These are phyloP conservation scores for Pneumocystis carinii DNA, from an alignment of 1,139 yeast genomes.

Conservation along the genomic window DNA sequence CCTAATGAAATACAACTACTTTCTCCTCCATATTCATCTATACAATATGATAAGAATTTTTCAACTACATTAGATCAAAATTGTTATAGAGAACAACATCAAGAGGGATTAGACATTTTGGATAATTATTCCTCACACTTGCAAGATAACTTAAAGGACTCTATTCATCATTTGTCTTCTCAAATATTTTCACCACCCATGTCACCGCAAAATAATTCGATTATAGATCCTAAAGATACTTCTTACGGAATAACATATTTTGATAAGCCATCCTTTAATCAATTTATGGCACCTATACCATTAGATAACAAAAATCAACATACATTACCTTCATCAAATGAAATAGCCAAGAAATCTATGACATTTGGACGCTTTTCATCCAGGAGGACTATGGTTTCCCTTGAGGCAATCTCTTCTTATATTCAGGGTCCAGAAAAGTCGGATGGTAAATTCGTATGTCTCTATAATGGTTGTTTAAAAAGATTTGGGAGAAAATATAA, in stretches of 20 bases:
- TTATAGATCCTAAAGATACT: neutral
- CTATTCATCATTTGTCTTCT: neutral
- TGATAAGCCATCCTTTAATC: neutral
- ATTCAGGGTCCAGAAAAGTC: conserved; percentile 53
- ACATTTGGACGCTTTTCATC: conserved; percentile 3
- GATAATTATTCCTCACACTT: neutral
- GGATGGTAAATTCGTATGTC: conserved; percentile 50
- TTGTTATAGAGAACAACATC: neutral
- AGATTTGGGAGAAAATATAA: conserved; percentile 78
- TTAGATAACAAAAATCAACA: neutral
- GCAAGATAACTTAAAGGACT: neutral
- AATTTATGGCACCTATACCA: neutral
- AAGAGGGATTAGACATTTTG: neutral
- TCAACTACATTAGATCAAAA: neutral
- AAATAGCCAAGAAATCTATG: neutral
- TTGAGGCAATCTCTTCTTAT: conserved; percentile 12
- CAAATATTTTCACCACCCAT: neutral
- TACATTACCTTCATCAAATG: neutral
- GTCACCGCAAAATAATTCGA: neutral
- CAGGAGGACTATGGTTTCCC: conserved; percentile 11
- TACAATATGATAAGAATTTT: neutral
- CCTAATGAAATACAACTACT: neutral
- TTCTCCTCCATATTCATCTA: neutral
- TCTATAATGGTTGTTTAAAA: conserved; percentile 67
- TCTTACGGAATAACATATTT: neutral